These are phyloP conservation scores for Draba incana DNA, from an alignment of 345 rosid species.

Conservation along the genomic window DNA sequence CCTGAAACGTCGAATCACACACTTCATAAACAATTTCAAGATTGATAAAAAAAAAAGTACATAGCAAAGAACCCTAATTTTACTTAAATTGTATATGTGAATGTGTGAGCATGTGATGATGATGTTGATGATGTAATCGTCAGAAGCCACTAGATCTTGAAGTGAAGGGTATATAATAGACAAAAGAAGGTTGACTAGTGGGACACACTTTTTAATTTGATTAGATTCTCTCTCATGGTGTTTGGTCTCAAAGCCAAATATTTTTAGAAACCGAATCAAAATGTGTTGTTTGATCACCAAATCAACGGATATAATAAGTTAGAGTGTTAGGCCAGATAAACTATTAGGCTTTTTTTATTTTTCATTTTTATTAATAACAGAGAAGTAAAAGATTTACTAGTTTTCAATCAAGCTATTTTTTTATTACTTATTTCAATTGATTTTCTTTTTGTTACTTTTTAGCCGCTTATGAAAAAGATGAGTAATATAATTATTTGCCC, in stretches of 20 bases:
- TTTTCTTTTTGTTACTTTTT: background rate
- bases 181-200: slow-evolving; percentile 44
- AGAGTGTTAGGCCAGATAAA: slow-evolving; percentile 17
- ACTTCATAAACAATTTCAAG: slow-evolving; percentile 23
- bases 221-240: slow-evolving; percentile 37
- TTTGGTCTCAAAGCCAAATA: slow-evolving; percentile 25
- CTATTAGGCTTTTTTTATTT: background rate
- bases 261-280: slow-evolving; percentile 17
- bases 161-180: slow-evolving; percentile 37
- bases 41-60: slow-evolving; percentile 18
- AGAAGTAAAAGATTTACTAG: slow-evolving; percentile 3
- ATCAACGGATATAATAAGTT: slow-evolving; percentile 7
- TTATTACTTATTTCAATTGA: background rate
- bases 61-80: slow-evolving; percentile 4
- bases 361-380: background rate
- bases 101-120: slow-evolving; percentile 14
- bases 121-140: slow-evolving; percentile 42
- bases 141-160: slow-evolving; percentile 41
- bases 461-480: background rate
- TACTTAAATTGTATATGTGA: slow-evolving; percentile 7
- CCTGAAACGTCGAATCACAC: slow-evolving; percentile 51
- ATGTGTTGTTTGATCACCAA: slow-evolving; percentile 19
- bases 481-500: background rate
- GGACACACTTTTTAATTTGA: slow-evolving; percentile 30
- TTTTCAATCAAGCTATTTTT: background rate